These are phyloP conservation scores for Grosmannia clavigera DNA, from an alignment of 2,329 filamentous ascomycete species.

Conservation along the genomic window DNA sequence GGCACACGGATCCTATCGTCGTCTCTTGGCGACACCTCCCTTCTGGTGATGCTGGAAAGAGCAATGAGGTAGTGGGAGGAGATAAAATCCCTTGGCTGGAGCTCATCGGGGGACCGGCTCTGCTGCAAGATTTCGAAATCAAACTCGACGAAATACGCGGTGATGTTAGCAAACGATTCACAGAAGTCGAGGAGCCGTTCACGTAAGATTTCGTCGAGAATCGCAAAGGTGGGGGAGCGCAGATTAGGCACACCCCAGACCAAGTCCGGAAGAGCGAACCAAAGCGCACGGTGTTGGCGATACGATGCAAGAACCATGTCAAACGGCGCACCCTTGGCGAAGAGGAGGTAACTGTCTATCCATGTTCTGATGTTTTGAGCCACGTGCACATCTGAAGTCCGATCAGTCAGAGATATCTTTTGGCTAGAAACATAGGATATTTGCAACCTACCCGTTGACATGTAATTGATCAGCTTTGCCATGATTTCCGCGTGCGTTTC, in stretches of 20 bases:
- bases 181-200: constrained; percentile 26
- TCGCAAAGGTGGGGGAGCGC: constrained; percentile 3
- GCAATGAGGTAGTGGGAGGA: constrained; percentile 34
- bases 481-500: constrained; percentile 19
- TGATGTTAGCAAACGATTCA: constrained; percentile 31
- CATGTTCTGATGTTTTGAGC: constrained; percentile 34
- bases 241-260: constrained; percentile 20
- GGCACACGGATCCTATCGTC: constrained; percentile 17
- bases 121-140: constrained; percentile 28
- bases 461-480: constrained; percentile 14
- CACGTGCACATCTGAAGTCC: constrained; percentile 27
- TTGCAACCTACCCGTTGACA: constrained; percentile 14
- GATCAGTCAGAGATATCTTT: neutral
- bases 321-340: constrained; percentile 22
- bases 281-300: constrained; percentile 34
- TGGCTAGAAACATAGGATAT: neutral
- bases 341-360: constrained; percentile 36
- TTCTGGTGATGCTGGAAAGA: constrained; percentile 24
- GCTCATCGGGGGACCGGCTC: constrained; percentile 15
- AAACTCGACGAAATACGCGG: constrained; percentile 38
- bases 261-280: constrained; percentile 38
- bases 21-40: constrained; percentile 6
- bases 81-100: constrained; percentile 25
- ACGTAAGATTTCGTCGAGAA: constrained; percentile 15
- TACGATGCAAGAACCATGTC: constrained; percentile 29